Conservation (phyloP, 2,329 filamentous ascomycete genomes). For the Acephala macrosclerotiorum region DNA sequence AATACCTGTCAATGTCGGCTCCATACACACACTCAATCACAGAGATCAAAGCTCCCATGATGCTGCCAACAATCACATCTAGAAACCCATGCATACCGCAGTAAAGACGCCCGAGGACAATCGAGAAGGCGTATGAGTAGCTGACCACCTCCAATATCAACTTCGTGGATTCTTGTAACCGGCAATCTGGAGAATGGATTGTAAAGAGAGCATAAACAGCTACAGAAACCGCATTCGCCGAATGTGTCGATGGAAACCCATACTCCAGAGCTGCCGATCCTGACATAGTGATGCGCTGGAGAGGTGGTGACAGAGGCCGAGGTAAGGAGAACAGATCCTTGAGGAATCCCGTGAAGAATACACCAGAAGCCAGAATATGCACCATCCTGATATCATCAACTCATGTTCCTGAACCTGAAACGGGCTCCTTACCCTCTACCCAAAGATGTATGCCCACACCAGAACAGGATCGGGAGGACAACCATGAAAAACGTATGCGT, state of each 20-base stretch:
- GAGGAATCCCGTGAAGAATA: conserved; percentile 89
- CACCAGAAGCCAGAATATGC: conserved; percentile 78
- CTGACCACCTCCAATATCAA: conserved; percentile 70
- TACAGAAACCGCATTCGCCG: conserved; percentile 95
- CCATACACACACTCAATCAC: conserved; percentile 67
- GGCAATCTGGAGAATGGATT: conserved; percentile 70
- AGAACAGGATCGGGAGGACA: conserved; percentile 91
- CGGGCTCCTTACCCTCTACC: conserved; percentile 79
- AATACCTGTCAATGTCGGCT: conserved; percentile 71
- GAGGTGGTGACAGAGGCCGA: conserved; percentile 86
- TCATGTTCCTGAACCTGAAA: conserved; percentile 30
- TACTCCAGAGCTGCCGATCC: conserved; percentile 95
- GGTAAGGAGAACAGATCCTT: conserved; percentile 96
- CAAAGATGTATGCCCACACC: conserved; percentile 87
- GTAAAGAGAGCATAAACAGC: conserved; percentile 82
- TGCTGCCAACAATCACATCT: conserved; percentile 83
- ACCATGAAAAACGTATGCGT: conserved; percentile 99
- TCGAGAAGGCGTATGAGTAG: conserved; percentile 88
- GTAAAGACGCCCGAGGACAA: conserved; percentile 90
- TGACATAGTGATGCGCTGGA: conserved; percentile 97
- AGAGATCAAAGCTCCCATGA: conserved; percentile 73
- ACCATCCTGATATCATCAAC: conserved; percentile 59
- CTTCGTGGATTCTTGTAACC: conserved; percentile 64
- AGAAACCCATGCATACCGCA: conserved; percentile 99
- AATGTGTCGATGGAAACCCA: conserved; percentile 96